phyloP scores from a whole-genome alignment of 257 asterid species.

The Coffea canephora region DNA sequence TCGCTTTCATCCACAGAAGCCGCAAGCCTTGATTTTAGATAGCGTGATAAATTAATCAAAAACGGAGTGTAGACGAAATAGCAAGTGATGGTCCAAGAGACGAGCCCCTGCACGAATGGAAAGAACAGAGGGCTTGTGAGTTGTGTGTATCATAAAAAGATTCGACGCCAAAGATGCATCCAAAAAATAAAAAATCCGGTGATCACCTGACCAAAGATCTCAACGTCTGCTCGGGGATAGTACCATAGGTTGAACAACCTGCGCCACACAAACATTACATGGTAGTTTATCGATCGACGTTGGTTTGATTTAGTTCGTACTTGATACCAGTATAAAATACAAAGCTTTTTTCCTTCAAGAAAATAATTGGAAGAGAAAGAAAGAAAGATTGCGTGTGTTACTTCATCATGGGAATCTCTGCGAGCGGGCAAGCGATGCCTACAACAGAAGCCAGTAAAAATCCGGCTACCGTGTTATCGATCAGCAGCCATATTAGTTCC shows the following conservation, averaged over 20 bases:
- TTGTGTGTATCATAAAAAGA: too few species aligned
- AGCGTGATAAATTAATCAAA: slow-evolving; percentile 61
- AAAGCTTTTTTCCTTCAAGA: background rate
- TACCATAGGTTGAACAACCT: slow-evolving; percentile 69
- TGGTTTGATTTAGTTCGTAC: too few species aligned
- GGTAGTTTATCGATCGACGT: too few species aligned
- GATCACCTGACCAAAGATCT: slow-evolving; percentile 62
- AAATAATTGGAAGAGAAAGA: too few species aligned
- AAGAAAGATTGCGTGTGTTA: slow-evolving; percentile 12
- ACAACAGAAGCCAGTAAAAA: slow-evolving; percentile 60
- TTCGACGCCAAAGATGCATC: too few species aligned
- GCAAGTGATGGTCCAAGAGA: slow-evolving; percentile 70
- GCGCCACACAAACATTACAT: background rate
- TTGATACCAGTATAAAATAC: too few species aligned
- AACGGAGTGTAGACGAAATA: slow-evolving; percentile 67
- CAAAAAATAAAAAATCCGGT: background rate
- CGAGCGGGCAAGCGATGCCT: slow-evolving; percentile 66
- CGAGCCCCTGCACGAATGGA: slow-evolving; percentile 49
- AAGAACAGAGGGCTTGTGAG: background rate
- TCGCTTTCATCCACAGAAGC: slow-evolving; percentile 15
- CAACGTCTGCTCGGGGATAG: slow-evolving; percentile 69
- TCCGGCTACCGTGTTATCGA: slow-evolving; percentile 57
- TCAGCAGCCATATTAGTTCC: slow-evolving; percentile 51
- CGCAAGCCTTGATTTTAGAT: slow-evolving; percentile 37
- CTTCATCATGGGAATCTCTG: slow-evolving; percentile 71